phyloP scores from a whole-genome alignment of 2,329 filamentous ascomycete species.

The Neurospora sp. region DNA sequence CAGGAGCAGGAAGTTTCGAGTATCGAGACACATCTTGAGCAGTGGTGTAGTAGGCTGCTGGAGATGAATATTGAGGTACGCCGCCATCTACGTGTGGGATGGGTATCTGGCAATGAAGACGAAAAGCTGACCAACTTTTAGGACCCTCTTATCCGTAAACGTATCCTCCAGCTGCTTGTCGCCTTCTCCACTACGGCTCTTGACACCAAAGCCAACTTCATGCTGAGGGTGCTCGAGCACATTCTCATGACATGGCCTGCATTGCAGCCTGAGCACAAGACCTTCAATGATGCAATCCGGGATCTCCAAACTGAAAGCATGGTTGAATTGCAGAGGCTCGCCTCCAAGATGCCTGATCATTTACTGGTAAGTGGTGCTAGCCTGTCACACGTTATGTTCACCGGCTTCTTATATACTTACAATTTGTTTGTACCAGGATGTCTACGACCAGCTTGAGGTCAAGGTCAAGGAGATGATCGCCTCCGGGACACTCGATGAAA shows the following conservation, averaged over 20 bases:
- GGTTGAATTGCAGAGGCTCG: conserved; percentile 79
- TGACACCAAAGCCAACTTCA: conserved; percentile 68
- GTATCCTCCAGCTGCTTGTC: conserved; percentile 72
- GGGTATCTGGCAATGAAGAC: background rate
- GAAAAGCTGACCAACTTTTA: conserved; percentile 19
- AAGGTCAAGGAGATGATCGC: conserved; percentile 74
- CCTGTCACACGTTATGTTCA: background rate
- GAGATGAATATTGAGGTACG: conserved; percentile 57
- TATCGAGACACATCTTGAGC: conserved; percentile 55
- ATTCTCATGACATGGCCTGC: conserved; percentile 76
- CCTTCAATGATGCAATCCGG: conserved; percentile 82
- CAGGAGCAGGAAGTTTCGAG: conserved; percentile 41
- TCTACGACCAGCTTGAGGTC: conserved; percentile 77
- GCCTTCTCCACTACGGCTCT: conserved; percentile 76
- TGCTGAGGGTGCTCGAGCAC: conserved; percentile 83
- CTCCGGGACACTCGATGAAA: conserved; percentile 66
- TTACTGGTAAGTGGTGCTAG: conserved; percentile 49
- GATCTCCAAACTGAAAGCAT: conserved; percentile 79
- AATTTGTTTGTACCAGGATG: conserved; percentile 38
- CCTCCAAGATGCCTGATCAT: conserved; percentile 84
- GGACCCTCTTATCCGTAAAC: conserved; percentile 76
- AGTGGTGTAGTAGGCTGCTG: conserved; percentile 65
- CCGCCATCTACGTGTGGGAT: background rate
- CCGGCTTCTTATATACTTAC: conserved; percentile 12
- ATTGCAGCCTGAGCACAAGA: conserved; percentile 57